Evolutionary conservation across 1,284 basidiomycete species (phyloP), one percentile per base, ranked within the genome.

Genomic region (Boletus albobrunnescens): DNA sequence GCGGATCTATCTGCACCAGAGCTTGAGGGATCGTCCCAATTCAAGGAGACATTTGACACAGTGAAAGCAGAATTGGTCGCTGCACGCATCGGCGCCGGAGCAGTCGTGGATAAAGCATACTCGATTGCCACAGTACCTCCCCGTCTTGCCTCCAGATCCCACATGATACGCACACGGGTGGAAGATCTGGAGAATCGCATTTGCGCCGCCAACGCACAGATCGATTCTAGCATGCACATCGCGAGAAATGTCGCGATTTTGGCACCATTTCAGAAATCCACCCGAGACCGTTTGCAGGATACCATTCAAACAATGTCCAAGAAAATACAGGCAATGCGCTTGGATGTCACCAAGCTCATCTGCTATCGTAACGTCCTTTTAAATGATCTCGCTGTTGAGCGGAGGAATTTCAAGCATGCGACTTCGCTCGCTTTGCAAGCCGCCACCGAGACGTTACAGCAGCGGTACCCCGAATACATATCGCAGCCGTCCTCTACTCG

Each of bases 181-280:
- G 66, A 69, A 32, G 78, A 84, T 36, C 67, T 94, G 42, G 81
- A 90, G 38, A 63, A 68, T 12, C 76, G 74, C 49, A 79, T 91
- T 41, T 64, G 71, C 13, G 63, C 73, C 1, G 71, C 76, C n/a
- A 81, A 84, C 56, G 63, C 72, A 0, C 77, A 81, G 49, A 78
- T 96, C n/a, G 79, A 87, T 39, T 69, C 77, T 12, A 79, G 87
- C 55, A 70, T 94, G 60, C 81, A 87, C 22, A 69, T 87, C 32
- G 81, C 87, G 16, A 82, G 87, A 35, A 94, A 94, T 59, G 75
- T 96, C n/a, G 84, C 84, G 2, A 79, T 88, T 41, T 73, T 96
- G 39, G 87, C 91, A 8, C 92, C 94, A 2, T 94, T 97, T 66
- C 89, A 87, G 60, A 80, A 80, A 44, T 72, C 84, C 6, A 94